These are phyloP conservation scores for Crepidotus variabilis DNA, from an alignment of 768 basidiomycete genomes.

Conservation along the genomic window DNA sequence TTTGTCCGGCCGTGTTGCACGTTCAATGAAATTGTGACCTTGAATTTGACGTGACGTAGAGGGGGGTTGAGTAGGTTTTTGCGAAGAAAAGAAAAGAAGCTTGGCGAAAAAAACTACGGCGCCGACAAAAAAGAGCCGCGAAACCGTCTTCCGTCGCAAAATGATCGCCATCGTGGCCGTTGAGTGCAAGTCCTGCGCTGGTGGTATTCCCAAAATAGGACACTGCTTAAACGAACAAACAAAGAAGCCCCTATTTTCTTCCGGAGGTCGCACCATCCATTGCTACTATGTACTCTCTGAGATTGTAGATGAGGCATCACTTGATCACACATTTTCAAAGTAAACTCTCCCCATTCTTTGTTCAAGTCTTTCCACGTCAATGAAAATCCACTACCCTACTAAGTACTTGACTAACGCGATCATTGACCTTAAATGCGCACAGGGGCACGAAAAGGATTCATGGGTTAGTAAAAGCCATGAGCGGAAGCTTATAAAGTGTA, in stretches of 20 bases:
- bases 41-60: conserved; percentile 39
- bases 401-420: too few species aligned
- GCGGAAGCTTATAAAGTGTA: too few species aligned
- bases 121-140: conserved; percentile 34
- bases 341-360: too few species aligned
- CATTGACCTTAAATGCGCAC: too few species aligned
- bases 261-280: too few species aligned
- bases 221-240: not conserved
- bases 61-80: conserved; percentile 17
- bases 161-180: conserved; percentile 4
- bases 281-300: too few species aligned
- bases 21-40: conserved; percentile 51
- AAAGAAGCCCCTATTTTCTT: not conserved
- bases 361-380: too few species aligned
- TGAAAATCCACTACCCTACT: too few species aligned
- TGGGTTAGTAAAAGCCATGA: too few species aligned
- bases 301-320: too few species aligned
- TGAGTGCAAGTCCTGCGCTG: not conserved
- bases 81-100: conserved; percentile 33
- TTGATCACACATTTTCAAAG: too few species aligned
- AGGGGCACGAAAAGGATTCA: too few species aligned
- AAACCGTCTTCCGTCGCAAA: conserved; percentile 47
- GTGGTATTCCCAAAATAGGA: not conserved
- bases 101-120: conserved; percentile 32
- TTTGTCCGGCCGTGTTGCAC: conserved; percentile 61